Percentiles rank a stretch among this genome's conserved stretches.
Conservation (phyloP, 306 rosid species). For the Prunus mume region DNA sequence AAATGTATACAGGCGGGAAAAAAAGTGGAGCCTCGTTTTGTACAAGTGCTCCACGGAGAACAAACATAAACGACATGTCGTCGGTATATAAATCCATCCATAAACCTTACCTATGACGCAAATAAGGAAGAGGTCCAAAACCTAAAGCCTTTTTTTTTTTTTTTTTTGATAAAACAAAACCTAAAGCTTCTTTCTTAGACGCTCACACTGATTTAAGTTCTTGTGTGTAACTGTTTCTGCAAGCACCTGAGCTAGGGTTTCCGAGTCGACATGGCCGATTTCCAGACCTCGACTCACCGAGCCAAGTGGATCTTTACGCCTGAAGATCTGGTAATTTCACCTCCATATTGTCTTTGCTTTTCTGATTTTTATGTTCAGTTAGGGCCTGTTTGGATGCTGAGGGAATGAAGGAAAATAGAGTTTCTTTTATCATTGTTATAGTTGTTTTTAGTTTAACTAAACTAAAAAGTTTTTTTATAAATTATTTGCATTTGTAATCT, state of each 20-base stretch:
- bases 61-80: background rate
- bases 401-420: background rate
- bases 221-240: background rate
- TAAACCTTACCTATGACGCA: too few relatives aligned
- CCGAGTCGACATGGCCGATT: slow-evolving; percentile 72
- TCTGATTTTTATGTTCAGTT: background rate
- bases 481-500: too few relatives aligned
- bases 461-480: too few relatives aligned
- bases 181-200: too few relatives aligned
- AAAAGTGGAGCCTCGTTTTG: background rate
- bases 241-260: slow-evolving; percentile 24
- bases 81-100: background rate
- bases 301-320: slow-evolving; percentile 86
- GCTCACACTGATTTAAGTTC: too few relatives aligned
- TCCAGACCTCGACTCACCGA: slow-evolving; percentile 78
- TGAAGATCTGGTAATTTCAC: slow-evolving; percentile 55
- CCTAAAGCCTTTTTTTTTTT: too few relatives aligned
- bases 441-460: background rate
- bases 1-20: background rate
- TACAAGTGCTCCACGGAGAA: too few relatives aligned
- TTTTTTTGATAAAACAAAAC: too few relatives aligned
- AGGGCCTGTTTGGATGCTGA: background rate
- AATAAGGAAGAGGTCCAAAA: too few relatives aligned
- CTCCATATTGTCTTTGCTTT: background rate
- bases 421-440: background rate